Evolutionary conservation across 306 rosid species (phyloP), one percentile per base, ranked within the genome.

Genomic region (Trifolium subterraneum): DNA sequence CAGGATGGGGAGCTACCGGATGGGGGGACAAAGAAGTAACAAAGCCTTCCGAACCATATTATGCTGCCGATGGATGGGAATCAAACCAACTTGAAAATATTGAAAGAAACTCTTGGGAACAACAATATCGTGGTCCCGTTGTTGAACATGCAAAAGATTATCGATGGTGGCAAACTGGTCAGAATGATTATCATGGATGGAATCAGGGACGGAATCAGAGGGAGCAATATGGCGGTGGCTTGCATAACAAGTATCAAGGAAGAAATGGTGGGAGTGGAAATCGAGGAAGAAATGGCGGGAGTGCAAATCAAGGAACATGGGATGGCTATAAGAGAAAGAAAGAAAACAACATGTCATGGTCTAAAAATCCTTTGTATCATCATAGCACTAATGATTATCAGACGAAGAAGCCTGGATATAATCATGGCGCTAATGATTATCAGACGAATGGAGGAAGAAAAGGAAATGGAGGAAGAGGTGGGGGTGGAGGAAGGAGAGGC

Each of bases 61-160:
- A 75, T 16, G 81, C 74, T 50, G 56, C 47, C 11, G 63, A 60
- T 61, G 81, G 74, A 51, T 38, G 78, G 82, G 78, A 67, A 3
- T 23, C 48, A 16, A 58, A 71, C n/a, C 63, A 23, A 18, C 74
- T 7, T 39, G 81, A 41, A 29, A 84, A 73, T 51, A 42, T 58
- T 5, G 64, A 44, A 68, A 69, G 29, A 4, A 80, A 81, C 79
- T 58, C 80, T 50, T 78, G 96, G 89, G 86, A 68, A 22, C 74
- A 82, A 52, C 74, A 82, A 58, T 39, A 42, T 39, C 45, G 7
- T 16, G 41, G 41, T 36, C 66, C 50, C 20, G 69, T 71, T 42
- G 82, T 52, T 39, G 82, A 45, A 55, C 82, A 27, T 12, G 36
- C 72, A 4, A 44, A 76, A 33, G 78, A 74, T 39, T 39, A 65